Conservation (phyloP, 2,329 filamentous ascomycete species). For the Apiospora aurea region DNA sequence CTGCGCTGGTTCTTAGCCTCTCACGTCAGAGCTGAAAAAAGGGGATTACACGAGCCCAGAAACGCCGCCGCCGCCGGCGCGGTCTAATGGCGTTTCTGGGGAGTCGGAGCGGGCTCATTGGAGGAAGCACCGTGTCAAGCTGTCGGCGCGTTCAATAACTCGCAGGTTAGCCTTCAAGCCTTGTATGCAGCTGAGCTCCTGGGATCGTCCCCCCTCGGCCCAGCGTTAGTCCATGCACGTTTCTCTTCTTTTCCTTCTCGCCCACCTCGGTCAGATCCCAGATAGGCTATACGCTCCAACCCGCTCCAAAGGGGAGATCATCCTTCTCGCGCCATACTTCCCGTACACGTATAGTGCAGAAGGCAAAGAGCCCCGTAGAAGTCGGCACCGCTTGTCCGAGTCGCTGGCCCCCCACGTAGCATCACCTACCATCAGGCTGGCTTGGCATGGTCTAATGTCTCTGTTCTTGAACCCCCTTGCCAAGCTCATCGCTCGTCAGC, state of each 20-base stretch:
- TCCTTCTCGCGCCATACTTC: neutral
- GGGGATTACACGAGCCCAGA: neutral
- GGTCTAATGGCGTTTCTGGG: neutral
- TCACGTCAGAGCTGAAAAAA: slow-evolving; percentile 13
- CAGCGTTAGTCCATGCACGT: neutral
- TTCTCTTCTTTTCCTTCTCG: neutral
- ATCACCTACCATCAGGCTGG: slow-evolving; percentile 2
- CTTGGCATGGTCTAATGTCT: slow-evolving; percentile 14
- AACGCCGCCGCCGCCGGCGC: neutral
- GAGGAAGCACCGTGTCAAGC: neutral
- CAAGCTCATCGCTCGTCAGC: slow-evolving; percentile 7
- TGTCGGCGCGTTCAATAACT: neutral
- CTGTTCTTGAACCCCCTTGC: slow-evolving; percentile 12
- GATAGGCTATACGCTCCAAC: neutral
- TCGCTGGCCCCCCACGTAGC: neutral
- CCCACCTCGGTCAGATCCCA: slow-evolving; percentile 1
- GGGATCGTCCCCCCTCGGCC: neutral
- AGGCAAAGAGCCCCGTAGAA: slow-evolving; percentile 16
- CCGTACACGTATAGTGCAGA: slow-evolving; percentile 1
- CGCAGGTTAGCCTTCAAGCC: neutral
- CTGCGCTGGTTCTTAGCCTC: neutral
- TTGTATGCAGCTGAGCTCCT: neutral
- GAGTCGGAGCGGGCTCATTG: neutral
- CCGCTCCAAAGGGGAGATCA: neutral
- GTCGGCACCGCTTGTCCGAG: slow-evolving; percentile 16